Evolutionary conservation across 2,329 filamentous ascomycete genomes (phyloP).

Genomic region (Tolypocladium nubicola): DNA sequence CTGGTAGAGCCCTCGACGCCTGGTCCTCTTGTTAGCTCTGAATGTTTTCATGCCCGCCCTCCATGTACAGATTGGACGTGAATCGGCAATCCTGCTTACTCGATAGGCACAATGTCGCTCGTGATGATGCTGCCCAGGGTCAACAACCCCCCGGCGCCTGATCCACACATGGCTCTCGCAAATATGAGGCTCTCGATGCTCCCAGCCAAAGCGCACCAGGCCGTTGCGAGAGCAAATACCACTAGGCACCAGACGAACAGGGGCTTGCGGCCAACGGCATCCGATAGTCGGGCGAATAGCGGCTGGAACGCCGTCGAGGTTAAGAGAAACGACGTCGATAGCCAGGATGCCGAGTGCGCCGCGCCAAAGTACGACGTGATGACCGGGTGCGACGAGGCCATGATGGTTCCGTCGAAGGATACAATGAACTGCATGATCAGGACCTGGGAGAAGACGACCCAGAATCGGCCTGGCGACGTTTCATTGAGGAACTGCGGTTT

Average conservation of each 20-base stretch:
- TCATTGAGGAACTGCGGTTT: constrained; percentile 23
- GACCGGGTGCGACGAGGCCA: constrained; percentile 72
- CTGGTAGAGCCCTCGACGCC: constrained; percentile 57
- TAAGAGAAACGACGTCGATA: constrained; percentile 68
- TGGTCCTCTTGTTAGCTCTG: constrained; percentile 5
- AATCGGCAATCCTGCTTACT: constrained; percentile 29
- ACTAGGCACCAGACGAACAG: constrained; percentile 54
- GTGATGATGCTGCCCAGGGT: constrained; percentile 61
- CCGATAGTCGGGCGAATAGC: constrained; percentile 61
- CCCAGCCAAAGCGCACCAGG: constrained; percentile 58
- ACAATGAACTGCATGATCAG: constrained; percentile 45
- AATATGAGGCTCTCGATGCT: constrained; percentile 59
- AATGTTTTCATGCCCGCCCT: too few relatives aligned
- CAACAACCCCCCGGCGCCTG: constrained; percentile 63
- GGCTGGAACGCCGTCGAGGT: constrained; percentile 70
- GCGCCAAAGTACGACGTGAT: constrained; percentile 72
- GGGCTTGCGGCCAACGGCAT: constrained; percentile 58
- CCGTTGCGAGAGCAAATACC: constrained; percentile 53
- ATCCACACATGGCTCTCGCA: constrained; percentile 58
- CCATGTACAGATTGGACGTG: background rate
- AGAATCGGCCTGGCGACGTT: constrained; percentile 42
- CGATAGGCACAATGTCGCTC: constrained; percentile 66
- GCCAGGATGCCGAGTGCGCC: constrained; percentile 72
- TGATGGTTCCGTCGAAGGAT: constrained; percentile 68
- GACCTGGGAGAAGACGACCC: constrained; percentile 50